phyloP scores from a whole-genome alignment of 1,284 basidiomycete species.

The Microbotryum violaceum region DNA sequence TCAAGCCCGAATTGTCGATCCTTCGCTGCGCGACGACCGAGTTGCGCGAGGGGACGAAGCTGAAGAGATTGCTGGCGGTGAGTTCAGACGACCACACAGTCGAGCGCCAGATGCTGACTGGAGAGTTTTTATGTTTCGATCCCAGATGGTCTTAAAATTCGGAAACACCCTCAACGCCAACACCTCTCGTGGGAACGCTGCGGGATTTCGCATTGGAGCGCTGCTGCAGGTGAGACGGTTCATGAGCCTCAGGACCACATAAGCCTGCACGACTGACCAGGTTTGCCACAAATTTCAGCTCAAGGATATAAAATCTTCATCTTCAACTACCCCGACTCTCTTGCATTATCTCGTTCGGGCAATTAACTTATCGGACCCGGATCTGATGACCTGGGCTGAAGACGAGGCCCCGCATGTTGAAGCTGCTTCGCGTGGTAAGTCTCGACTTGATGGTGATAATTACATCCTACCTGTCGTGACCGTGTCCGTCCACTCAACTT shows the following conservation, averaged over 20 bases:
- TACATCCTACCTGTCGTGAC: too few species aligned
- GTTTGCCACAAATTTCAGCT: conserved; percentile 48
- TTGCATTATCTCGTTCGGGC: conserved; percentile 75
- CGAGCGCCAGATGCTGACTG: not conserved
- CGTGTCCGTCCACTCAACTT: too few species aligned
- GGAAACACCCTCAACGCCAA: conserved; percentile 77
- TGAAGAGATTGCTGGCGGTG: conserved; percentile 65
- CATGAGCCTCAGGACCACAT: not conserved
- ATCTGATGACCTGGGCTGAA: conserved; percentile 64
- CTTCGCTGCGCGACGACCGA: conserved; percentile 67
- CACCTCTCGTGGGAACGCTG: conserved; percentile 72
- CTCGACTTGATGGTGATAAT: not conserved
- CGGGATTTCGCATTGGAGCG: conserved; percentile 73
- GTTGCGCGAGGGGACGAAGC: conserved; percentile 58
- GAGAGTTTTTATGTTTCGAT: not conserved
- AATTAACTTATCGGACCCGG: conserved; percentile 61
- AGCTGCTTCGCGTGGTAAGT: conserved; percentile 65
- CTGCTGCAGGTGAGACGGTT: conserved; percentile 59
- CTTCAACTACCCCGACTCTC: conserved; percentile 67
- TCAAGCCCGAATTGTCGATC: conserved; percentile 69
- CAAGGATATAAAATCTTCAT: conserved; percentile 65
- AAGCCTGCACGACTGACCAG: too few species aligned
- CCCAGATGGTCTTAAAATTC: conserved; percentile 46
- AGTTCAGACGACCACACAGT: conserved; percentile 18
- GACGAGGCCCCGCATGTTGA: conserved; percentile 68